Conservation (phyloP, 169 alveolate species). For the Cryptosporidium xiaoi region DNA sequence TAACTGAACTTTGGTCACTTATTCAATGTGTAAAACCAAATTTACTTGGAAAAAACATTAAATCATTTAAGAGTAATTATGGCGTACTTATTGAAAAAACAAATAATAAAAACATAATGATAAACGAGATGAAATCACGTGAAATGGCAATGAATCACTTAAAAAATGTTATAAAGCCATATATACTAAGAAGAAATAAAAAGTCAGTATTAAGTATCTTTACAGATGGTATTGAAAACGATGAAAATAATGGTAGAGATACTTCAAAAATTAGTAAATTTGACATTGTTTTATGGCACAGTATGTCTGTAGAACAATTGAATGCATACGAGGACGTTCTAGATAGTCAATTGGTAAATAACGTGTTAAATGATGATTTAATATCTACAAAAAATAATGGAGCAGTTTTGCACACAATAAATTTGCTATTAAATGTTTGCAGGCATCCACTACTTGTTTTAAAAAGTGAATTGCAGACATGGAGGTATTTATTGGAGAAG, state of each 20-base stretch:
- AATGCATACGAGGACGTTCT: conserved; percentile 73
- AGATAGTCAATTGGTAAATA: conserved; percentile 48
- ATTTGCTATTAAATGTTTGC: conserved; percentile 76
- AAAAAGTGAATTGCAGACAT: conserved; percentile 28
- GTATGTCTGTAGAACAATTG: conserved; percentile 74
- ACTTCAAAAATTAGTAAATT: conserved; percentile 58
- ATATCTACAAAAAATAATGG: conserved; percentile 53
- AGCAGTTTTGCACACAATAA: conserved; percentile 68
- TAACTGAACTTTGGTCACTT: conserved; percentile 62
- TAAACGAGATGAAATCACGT: conserved; percentile 43
- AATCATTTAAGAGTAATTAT: conserved; percentile 44
- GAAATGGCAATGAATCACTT: conserved; percentile 31
- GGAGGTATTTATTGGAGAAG: conserved; percentile 27
- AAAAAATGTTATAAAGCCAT: conserved; percentile 26
- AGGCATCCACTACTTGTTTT: conserved; percentile 78
- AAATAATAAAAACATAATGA: background rate
- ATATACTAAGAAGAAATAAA: conserved; percentile 78
- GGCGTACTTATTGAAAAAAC: conserved; percentile 8
- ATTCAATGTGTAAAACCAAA: conserved; percentile 75
- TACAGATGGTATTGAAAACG: background rate
- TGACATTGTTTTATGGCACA: conserved; percentile 81
- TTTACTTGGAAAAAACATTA: conserved; percentile 79
- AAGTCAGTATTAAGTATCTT: conserved; percentile 35
- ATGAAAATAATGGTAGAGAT: background rate
- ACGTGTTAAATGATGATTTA: conserved; percentile 10